A percentile compares a stretch with the other conserved stretches of the same genome.
These are phyloP conservation scores for Pseudocercospora macadamiae DNA, from an alignment of 2,329 filamentous ascomycete genomes.

Conservation along the genomic window DNA sequence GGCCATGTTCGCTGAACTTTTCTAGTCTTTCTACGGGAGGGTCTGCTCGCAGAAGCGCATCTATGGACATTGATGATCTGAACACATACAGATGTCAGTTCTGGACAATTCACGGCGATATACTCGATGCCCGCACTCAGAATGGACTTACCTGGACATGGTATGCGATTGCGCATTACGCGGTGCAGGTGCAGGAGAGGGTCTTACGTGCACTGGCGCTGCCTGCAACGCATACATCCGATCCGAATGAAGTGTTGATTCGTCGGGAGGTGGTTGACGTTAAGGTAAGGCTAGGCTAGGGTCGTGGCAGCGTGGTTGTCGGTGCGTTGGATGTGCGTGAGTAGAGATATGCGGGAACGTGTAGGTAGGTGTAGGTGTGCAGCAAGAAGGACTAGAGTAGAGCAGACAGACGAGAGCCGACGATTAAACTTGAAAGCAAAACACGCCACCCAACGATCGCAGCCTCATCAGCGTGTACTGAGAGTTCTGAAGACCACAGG, in stretches of 20 bases:
- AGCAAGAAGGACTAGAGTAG: neutral
- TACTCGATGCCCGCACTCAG: neutral
- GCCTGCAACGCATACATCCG: constrained; percentile 28
- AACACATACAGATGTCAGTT: neutral
- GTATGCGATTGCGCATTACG: constrained; percentile 18
- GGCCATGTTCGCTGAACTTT: constrained; percentile 23
- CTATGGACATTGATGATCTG: constrained; percentile 23
- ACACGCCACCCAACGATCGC: constrained; percentile 24
- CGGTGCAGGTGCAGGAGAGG: constrained; percentile 10
- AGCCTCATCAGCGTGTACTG: constrained; percentile 8
- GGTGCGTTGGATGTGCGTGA: neutral
- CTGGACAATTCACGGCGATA: neutral
- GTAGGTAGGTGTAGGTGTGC: neutral
- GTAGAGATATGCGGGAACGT: neutral
- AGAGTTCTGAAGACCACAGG: neutral
- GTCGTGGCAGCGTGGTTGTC: too few species aligned
- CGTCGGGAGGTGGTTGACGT: too few species aligned
- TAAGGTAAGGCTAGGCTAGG: too few species aligned
- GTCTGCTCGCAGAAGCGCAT: constrained; percentile 27
- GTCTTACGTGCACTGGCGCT: constrained; percentile 16
- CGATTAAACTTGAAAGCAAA: constrained; percentile 20
- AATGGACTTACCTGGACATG: constrained; percentile 28
- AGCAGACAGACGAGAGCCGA: neutral
- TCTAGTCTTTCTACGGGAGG: constrained; percentile 16
- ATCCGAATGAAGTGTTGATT: too few species aligned